These are phyloP conservation scores for Ogataea nitratoaversa DNA, from an alignment of 805 yeast genomes.

Conservation along the genomic window DNA sequence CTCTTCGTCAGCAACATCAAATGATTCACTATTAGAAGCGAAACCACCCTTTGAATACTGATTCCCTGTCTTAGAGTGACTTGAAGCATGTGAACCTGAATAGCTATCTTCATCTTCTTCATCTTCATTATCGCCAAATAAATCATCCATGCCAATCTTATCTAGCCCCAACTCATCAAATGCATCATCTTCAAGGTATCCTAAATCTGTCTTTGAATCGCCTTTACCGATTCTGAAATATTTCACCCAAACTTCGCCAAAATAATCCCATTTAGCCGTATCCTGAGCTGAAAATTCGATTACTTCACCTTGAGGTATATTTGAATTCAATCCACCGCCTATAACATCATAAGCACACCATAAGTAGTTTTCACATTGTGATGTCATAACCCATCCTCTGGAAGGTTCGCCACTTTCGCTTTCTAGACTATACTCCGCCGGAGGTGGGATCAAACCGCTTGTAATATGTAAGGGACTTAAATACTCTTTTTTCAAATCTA, in stretches of 20 bases:
- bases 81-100: too few species aligned
- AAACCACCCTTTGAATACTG: constrained; percentile 20
- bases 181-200: constrained; percentile 29
- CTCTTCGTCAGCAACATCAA: constrained; percentile 4
- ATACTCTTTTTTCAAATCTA: constrained; percentile 35
- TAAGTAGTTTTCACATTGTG: constrained; percentile 49
- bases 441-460: constrained; percentile 51
- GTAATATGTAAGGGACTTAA: constrained; percentile 38
- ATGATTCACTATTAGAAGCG: constrained; percentile 17
- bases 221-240: constrained; percentile 29
- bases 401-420: constrained; percentile 39
- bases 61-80: constrained; percentile 3
- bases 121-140: neutral
- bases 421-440: constrained; percentile 32
- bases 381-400: constrained; percentile 52
- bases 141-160: constrained; percentile 9
- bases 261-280: constrained; percentile 34
- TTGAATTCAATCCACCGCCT: constrained; percentile 43
- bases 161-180: constrained; percentile 29
- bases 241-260: constrained; percentile 53
- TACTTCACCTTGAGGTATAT: constrained; percentile 41
- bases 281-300: constrained; percentile 33
- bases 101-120: constrained; percentile 9
- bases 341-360: constrained; percentile 61
- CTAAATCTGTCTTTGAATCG: constrained; percentile 21